phyloP scores from a whole-genome alignment of 306 rosid genomes.

The Purshia tridentata region DNA sequence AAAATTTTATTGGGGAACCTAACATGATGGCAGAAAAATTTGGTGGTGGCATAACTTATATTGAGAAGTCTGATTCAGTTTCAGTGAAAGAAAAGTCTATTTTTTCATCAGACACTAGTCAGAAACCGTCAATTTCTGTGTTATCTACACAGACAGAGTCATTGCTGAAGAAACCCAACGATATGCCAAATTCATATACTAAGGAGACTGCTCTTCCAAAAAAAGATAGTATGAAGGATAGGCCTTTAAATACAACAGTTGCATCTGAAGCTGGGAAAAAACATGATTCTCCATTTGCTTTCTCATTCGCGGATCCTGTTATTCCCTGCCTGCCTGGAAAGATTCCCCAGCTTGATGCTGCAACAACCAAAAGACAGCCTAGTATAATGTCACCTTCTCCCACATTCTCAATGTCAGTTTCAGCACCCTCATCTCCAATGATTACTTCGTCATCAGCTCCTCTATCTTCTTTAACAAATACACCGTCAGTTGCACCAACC shows the following conservation, averaged over 20 bases:
- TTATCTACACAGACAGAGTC: slow-evolving; percentile 33
- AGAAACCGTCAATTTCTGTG: slow-evolving; percentile 32
- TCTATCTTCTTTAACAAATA: slow-evolving; percentile 32
- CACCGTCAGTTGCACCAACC: slow-evolving; percentile 35
- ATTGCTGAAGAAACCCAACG: slow-evolving; percentile 36
- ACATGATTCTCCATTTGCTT: slow-evolving; percentile 30
- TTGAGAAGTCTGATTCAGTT: slow-evolving; percentile 33
- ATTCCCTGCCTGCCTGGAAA: slow-evolving; percentile 25
- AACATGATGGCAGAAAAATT: slow-evolving; percentile 32
- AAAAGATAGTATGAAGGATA: slow-evolving; percentile 30
- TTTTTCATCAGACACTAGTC: slow-evolving; percentile 30
- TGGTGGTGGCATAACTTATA: slow-evolving; percentile 10
- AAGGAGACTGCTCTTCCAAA: slow-evolving; percentile 30
- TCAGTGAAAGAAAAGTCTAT: slow-evolving; percentile 40
- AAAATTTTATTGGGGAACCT: slow-evolving; percentile 31
- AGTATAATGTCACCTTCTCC: slow-evolving; percentile 33
- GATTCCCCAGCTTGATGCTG: slow-evolving; percentile 21
- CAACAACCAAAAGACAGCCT: slow-evolving; percentile 35
- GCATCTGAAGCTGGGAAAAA: slow-evolving; percentile 44
- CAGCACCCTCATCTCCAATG: slow-evolving; percentile 24
- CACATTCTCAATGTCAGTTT: slow-evolving; percentile 35
- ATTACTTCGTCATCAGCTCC: slow-evolving; percentile 26
- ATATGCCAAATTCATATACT: slow-evolving; percentile 32
- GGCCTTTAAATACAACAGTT: slow-evolving; percentile 31
- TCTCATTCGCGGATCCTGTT: slow-evolving; percentile 30